A percentile compares a stretch with the other conserved stretches of the same genome.
phyloP scores from a whole-genome alignment of 1,284 basidiomycete genomes.

The Chalciporus sp. region DNA sequence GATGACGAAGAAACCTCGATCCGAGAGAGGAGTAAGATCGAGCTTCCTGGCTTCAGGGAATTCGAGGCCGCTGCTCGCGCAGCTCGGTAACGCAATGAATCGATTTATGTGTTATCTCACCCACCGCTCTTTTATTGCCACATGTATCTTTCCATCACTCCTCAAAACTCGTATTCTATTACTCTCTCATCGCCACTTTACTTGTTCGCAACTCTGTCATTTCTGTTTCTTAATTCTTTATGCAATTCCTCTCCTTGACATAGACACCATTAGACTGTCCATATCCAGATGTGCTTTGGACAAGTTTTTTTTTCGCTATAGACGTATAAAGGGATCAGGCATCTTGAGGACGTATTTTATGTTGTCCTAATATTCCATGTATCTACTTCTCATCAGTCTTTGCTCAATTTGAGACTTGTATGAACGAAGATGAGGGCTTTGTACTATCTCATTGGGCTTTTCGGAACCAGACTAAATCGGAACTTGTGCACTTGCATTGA shows the following conservation, averaged over 20 bases:
- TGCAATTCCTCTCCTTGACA: conserved; percentile 16
- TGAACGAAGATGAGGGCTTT: conserved; percentile 10
- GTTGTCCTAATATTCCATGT: conserved; percentile 37
- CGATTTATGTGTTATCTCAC: not conserved
- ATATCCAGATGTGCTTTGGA: conserved; percentile 26
- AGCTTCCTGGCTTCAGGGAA: conserved; percentile 38
- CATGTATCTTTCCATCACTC: conserved; percentile 5
- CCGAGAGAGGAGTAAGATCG: conserved; percentile 27
- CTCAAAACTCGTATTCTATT: conserved; percentile 27
- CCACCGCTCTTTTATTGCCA: conserved; percentile 1
- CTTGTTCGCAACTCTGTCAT: conserved; percentile 5
- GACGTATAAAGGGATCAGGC: conserved; percentile 37
- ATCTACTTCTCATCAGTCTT: conserved; percentile 26
- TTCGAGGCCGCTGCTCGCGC: conserved; percentile 36
- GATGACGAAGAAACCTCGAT: conserved; percentile 27
- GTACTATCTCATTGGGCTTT: too few species aligned
- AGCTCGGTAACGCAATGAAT: conserved; percentile 18
- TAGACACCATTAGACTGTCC: conserved; percentile 27
- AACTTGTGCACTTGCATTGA: too few species aligned
- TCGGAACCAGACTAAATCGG: too few species aligned
- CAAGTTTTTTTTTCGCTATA: conserved; percentile 18
- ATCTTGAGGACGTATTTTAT: conserved; percentile 41
- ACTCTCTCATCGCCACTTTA: conserved; percentile 1
- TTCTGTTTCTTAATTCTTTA: conserved; percentile 2
- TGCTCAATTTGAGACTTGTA: conserved; percentile 19